Evolutionary conservation across 768 basidiomycete genomes (phyloP).

Genomic region (Hortiboletus campestris): DNA sequence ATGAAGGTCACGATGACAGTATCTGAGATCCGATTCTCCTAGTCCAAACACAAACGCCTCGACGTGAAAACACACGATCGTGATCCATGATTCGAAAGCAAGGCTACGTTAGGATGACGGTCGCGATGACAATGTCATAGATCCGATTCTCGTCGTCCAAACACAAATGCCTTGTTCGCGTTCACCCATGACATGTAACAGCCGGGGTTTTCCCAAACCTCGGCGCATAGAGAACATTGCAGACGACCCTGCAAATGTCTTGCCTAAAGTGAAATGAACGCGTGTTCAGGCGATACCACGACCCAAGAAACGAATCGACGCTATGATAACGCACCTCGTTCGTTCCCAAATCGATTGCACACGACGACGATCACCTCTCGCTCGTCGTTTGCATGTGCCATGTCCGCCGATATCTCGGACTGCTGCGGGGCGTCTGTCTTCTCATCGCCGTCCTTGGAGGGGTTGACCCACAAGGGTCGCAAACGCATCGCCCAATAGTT

Average conservation of each 20-base stretch:
- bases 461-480: slow-evolving; percentile 53
- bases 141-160: slow-evolving; percentile 38
- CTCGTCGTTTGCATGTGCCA: neutral
- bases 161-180: slow-evolving; percentile 58
- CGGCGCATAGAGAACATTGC: slow-evolving; percentile 54
- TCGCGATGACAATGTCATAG: too few relatives aligned
- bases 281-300: neutral
- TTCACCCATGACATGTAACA: slow-evolving; percentile 59
- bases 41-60: too few relatives aligned
- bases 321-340: slow-evolving; percentile 58
- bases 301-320: neutral
- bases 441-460: slow-evolving; percentile 7
- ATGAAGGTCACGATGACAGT: too few relatives aligned
- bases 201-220: slow-evolving; percentile 48
- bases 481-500: slow-evolving; percentile 75
- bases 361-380: slow-evolving; percentile 64
- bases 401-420: slow-evolving; percentile 5
- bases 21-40: too few relatives aligned
- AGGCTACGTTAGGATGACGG: too few relatives aligned
- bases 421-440: too few relatives aligned
- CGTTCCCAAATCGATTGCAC: slow-evolving; percentile 77
- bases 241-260: slow-evolving; percentile 76
- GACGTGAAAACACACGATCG: too few relatives aligned
- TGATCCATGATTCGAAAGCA: too few relatives aligned
- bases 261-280: slow-evolving; percentile 43